A percentile compares a stretch with the other conserved stretches of the same genome.
Conservation (phyloP, 228 moss, liverwort and hornwort genomes). For the Sphagnum magellanicum region DNA sequence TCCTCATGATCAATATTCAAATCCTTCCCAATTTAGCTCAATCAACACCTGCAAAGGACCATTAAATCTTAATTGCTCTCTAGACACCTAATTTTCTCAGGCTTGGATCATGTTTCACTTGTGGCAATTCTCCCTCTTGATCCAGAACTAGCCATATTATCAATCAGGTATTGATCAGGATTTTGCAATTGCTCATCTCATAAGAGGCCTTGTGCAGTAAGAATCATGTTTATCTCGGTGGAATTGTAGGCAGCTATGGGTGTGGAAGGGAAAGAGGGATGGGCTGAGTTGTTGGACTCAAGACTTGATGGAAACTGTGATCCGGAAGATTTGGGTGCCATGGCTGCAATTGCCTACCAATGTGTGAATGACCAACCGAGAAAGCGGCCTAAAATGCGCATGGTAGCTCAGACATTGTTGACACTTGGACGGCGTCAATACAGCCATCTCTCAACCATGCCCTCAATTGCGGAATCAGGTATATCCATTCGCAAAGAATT, state of each 20-base stretch:
- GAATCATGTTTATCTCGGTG: background rate
- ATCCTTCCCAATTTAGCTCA: background rate
- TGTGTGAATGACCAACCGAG: conserved; percentile 64
- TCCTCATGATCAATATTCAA: background rate
- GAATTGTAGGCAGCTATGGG: conserved; percentile 75
- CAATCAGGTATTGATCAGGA: background rate
- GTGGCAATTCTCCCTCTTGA: background rate
- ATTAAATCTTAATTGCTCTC: background rate
- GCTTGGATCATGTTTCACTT: background rate
- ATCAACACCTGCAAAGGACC: background rate
- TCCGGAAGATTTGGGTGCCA: conserved; percentile 69
- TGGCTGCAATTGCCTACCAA: conserved; percentile 89
- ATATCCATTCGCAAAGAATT: conserved; percentile 7
- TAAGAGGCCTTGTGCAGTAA: background rate
- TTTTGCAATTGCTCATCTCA: background rate
- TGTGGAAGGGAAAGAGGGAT: conserved; percentile 87
- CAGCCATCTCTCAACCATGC: conserved; percentile 33
- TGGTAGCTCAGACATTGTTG: conserved; percentile 68
- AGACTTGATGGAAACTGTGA: conserved; percentile 78
- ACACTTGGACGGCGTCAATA: conserved; percentile 56
- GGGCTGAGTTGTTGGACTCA: conserved; percentile 88
- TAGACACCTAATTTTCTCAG: too few species aligned
- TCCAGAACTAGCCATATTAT: background rate
- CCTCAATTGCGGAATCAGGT: conserved; percentile 29
- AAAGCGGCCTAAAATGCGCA: conserved; percentile 76